Evolutionary conservation across 2,329 filamentous ascomycete species (phyloP).

Genomic region (Colletotrichum chlorophyti): DNA sequence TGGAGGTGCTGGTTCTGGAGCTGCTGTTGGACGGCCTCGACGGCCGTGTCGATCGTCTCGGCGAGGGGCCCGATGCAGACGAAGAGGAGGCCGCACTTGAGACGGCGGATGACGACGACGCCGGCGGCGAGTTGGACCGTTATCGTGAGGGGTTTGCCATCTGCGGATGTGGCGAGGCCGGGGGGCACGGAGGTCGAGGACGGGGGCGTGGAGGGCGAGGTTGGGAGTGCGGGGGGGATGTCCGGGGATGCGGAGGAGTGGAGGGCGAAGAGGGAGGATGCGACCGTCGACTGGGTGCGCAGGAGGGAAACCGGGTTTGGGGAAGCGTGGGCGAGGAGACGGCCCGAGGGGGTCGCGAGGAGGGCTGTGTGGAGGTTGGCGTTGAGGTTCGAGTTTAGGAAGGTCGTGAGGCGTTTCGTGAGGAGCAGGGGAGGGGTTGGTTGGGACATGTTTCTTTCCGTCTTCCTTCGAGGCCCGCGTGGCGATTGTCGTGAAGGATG

Average conservation of each 20-base stretch:
- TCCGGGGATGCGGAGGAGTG: conserved; percentile 55
- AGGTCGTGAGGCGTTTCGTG: conserved; percentile 68
- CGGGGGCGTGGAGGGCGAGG: conserved; percentile 36
- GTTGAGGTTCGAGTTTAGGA: conserved; percentile 65
- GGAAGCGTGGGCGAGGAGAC: conserved; percentile 68
- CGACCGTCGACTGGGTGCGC: conserved; percentile 69
- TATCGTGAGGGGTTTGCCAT: conserved; percentile 48
- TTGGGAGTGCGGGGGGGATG: conserved; percentile 50
- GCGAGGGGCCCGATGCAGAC: conserved; percentile 62
- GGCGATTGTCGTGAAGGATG: background rate
- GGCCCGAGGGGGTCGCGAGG: conserved; percentile 65
- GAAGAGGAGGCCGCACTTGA: conserved; percentile 67
- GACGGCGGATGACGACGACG: conserved; percentile 63
- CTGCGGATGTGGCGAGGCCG: conserved; percentile 17
- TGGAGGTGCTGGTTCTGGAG: conserved; percentile 30
- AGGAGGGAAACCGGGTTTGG: conserved; percentile 58
- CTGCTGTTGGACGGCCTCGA: conserved; percentile 25
- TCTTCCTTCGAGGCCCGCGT: background rate
- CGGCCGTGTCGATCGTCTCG: conserved; percentile 31
- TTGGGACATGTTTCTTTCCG: conserved; percentile 39
- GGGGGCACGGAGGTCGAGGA: conserved; percentile 29
- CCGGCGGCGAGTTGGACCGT: conserved; percentile 66
- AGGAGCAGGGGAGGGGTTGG: conserved; percentile 66
- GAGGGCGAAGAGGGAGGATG: conserved; percentile 66
- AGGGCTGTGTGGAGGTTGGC: conserved; percentile 65